Evolutionary conservation across 495 filamentous ascomycete genomes (phyloP).

Genomic region (Alectoria sarmentosa): DNA sequence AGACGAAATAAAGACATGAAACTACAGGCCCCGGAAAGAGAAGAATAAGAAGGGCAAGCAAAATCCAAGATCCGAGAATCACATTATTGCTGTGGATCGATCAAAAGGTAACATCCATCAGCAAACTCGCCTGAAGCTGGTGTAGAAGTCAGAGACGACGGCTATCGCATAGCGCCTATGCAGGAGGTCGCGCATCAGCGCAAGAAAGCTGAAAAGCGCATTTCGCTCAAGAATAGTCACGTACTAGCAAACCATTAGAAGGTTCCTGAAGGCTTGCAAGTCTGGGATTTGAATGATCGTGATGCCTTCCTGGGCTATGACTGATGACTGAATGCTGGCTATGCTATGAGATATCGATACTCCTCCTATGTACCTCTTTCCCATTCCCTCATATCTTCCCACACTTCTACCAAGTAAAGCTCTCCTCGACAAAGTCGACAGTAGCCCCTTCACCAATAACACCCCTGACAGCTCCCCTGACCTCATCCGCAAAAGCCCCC

Average conservation of each 20-base stretch:
- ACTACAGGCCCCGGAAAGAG: neutral
- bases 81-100: neutral
- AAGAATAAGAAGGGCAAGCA: neutral
- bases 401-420: conserved; percentile 46
- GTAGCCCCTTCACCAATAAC: conserved; percentile 57
- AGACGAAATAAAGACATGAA: neutral
- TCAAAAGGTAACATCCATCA: neutral
- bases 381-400: neutral
- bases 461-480: conserved; percentile 61
- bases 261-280: neutral
- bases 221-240: neutral
- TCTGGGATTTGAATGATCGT: neutral
- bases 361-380: neutral
- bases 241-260: neutral
- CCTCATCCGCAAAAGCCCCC: conserved; percentile 83
- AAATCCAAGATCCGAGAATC: neutral
- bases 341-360: conserved; percentile 1
- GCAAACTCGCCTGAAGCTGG: neutral
- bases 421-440: conserved; percentile 91
- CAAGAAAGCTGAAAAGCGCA: neutral
- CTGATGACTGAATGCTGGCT: neutral
- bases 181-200: neutral
- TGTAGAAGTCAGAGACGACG: neutral
- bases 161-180: conserved; percentile 4
- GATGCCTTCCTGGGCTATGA: conserved; percentile 1